These are phyloP conservation scores for Chenopodium quinoa DNA, from an alignment of 148 eudicot genomes.

Conservation along the genomic window DNA sequence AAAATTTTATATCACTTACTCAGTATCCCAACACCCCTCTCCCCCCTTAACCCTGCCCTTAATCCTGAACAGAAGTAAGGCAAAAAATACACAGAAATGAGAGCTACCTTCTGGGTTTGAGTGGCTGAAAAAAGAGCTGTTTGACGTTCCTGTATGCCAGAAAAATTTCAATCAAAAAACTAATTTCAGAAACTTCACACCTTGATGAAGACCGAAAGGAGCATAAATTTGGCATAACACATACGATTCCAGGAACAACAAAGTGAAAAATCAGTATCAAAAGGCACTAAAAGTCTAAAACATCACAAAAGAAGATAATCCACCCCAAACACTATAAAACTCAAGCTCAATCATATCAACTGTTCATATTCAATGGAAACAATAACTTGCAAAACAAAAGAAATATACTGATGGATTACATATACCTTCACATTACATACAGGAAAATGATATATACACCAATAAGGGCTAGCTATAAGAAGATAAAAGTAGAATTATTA, in stretches of 20 bases:
- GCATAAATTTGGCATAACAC: constrained; percentile 3
- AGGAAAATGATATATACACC: neutral
- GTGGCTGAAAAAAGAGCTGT: constrained; percentile 98
- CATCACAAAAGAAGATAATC: neutral
- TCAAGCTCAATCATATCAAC: neutral
- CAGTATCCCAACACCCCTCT: neutral
- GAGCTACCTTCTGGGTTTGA: constrained; percentile 78
- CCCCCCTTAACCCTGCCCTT: neutral
- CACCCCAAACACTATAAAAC: neutral
- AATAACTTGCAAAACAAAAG: neutral
- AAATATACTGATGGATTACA: neutral
- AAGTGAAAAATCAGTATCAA: neutral
- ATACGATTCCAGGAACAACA: neutral
- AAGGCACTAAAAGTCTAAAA: neutral
- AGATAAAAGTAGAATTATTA: too few relatives aligned
- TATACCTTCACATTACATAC: neutral
- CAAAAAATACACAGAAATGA: neutral
- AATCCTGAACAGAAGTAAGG: neutral
- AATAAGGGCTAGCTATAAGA: too few relatives aligned
- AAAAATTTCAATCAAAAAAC: constrained; percentile 5
- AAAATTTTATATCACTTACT: neutral
- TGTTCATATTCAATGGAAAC: neutral
- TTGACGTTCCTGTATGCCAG: constrained; percentile 64
- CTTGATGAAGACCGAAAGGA: neutral
- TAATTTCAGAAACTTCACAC: constrained; percentile 11